Evolutionary conservation across 768 basidiomycete genomes (phyloP).

Genomic region (Harrya chromipes): DNA sequence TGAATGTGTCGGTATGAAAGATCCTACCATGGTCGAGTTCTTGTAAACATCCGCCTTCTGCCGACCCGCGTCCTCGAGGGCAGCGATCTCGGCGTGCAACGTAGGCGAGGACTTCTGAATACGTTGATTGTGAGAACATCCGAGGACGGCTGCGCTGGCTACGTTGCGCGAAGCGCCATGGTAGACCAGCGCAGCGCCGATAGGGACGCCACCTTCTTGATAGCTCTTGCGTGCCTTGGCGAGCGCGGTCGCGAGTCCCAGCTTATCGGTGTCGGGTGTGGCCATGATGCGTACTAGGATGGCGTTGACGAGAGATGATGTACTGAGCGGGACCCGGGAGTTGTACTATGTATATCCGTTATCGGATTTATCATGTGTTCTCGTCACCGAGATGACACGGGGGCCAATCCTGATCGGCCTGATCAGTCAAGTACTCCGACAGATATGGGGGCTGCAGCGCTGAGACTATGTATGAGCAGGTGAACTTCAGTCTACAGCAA

Average conservation of each 20-base stretch:
- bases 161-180: slow-evolving; percentile 16
- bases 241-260: slow-evolving; percentile 34
- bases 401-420: no score
- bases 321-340: no score
- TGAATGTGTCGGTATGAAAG: no score
- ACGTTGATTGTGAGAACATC: slow-evolving; percentile 43
- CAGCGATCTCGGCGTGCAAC: slow-evolving; percentile 47
- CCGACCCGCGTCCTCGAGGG: slow-evolving; percentile 53
- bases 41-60: slow-evolving; percentile 43
- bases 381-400: no score
- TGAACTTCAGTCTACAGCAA: no score
- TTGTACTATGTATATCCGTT: no score
- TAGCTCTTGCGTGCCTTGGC: slow-evolving; percentile 46
- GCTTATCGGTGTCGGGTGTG: slow-evolving; percentile 19
- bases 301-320: no score
- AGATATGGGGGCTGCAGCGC: no score
- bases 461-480: no score
- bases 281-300: not conserved
- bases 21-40: slow-evolving; percentile 46
- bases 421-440: no score
- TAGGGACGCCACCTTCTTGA: slow-evolving; percentile 58
- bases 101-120: slow-evolving; percentile 43
- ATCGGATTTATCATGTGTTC: no score
- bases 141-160: slow-evolving; percentile 31
- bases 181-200: slow-evolving; percentile 50